Evolutionary conservation across 805 yeast genomes (phyloP).

Genomic region (Wickerhamiella nectarea): DNA sequence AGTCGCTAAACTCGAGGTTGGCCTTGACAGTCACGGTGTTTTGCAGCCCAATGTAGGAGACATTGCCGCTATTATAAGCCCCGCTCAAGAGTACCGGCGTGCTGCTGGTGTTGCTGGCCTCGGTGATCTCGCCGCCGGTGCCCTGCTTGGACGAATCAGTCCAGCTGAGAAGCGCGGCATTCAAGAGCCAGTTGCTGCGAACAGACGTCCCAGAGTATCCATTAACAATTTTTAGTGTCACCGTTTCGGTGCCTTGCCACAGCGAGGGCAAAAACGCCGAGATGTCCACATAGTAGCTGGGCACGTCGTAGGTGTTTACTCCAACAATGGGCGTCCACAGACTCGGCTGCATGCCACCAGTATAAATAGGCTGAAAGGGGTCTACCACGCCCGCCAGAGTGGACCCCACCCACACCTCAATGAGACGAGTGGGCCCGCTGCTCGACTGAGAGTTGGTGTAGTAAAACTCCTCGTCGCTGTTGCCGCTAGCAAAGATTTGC

Average conservation of each 20-base stretch:
- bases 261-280: constrained; percentile 56
- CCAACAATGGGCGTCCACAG: constrained; percentile 75
- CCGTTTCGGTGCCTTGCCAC: constrained; percentile 39
- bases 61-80: background rate
- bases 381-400: constrained; percentile 44
- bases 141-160: constrained; percentile 19
- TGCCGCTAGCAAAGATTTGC: constrained; percentile 56
- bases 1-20: constrained; percentile 3
- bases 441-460: constrained; percentile 29
- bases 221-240: constrained; percentile 39
- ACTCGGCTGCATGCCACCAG: constrained; percentile 72
- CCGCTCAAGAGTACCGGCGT: background rate
- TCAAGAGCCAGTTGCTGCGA: constrained; percentile 24
- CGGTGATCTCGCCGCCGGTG: constrained; percentile 13
- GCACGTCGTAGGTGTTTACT: constrained; percentile 57
- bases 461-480: constrained; percentile 77
- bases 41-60: background rate
- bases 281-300: constrained; percentile 55
- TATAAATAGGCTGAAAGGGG: constrained; percentile 62
- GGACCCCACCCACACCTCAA: constrained; percentile 49
- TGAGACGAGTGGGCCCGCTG: constrained; percentile 32
- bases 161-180: constrained; percentile 25
- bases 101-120: background rate
- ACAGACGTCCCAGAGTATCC: constrained; percentile 16
- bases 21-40: background rate